Evolutionary conservation across 2,329 filamentous ascomycete species (phyloP).

Genomic region (Venturia effusa): DNA sequence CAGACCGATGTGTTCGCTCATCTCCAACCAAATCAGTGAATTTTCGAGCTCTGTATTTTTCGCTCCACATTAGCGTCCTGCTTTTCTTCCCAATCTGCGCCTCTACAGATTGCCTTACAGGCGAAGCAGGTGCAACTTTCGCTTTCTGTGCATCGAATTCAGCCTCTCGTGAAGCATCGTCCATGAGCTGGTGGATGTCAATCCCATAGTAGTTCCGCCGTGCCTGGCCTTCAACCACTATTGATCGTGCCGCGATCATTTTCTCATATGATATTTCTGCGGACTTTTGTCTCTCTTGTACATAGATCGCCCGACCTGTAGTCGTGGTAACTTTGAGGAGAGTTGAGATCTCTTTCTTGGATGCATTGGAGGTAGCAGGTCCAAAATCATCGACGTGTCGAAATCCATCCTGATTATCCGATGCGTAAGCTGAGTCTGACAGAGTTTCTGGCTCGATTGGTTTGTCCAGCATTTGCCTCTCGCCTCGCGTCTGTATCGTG

Average conservation of each 20-base stretch:
- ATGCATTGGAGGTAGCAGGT: not conserved
- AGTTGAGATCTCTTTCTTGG: not conserved
- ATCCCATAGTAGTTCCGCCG: slow-evolving; percentile 81
- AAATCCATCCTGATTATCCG: not conserved
- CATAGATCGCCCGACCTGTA: slow-evolving; percentile 30
- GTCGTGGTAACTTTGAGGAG: slow-evolving; percentile 3
- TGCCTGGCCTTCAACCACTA: slow-evolving; percentile 51
- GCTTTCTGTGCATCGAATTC: slow-evolving; percentile 21
- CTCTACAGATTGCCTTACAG: slow-evolving; percentile 13
- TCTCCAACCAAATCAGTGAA: slow-evolving; percentile 94
- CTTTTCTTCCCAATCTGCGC: slow-evolving; percentile 19
- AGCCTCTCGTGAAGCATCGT: slow-evolving; percentile 53
- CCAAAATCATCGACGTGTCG: not conserved
- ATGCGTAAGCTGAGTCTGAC: slow-evolving; percentile 28
- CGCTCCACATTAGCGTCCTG: slow-evolving; percentile 70
- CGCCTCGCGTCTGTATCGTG: slow-evolving; percentile 14
- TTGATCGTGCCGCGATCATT: slow-evolving; percentile 57
- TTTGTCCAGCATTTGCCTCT: not conserved
- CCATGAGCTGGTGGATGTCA: slow-evolving; percentile 75
- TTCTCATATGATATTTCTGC: slow-evolving; percentile 49
- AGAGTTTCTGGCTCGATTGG: slow-evolving; percentile 21
- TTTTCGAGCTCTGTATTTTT: slow-evolving; percentile 87
- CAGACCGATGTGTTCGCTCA: slow-evolving; percentile 81
- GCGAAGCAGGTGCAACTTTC: slow-evolving; percentile 22
- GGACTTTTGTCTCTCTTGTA: slow-evolving; percentile 42